Base-by-base conservation (phyloP, 2,329 filamentous ascomycete genomes). In the Alternaria atra region DNA sequence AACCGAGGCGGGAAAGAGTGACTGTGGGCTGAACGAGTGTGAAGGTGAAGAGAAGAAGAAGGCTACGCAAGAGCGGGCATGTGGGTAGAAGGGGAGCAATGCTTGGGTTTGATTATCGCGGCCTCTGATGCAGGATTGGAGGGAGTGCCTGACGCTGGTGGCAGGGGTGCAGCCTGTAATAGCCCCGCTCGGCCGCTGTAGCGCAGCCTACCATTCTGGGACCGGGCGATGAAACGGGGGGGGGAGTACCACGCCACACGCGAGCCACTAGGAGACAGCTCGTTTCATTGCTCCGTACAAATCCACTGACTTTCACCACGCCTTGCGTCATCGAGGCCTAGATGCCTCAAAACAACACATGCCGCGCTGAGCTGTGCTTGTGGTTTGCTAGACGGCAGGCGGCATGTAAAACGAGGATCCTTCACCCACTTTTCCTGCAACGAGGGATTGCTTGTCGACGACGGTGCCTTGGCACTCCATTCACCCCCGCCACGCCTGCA, bases 201-300 rank as follows among this genome's bases (percentile, higher is more conserved):
- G 53, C 55, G 55, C 58, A 50, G 63, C 64, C 52, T 55, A 48
- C 53, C 29, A 61, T 62, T 60, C 63, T 58, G 48, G 55, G 40
- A 51, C 60, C 63, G 60, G 61, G 43, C 65, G 61, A 54, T 67
- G 66, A 68, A 67, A 69, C 68, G 58, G 52, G 50, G 52, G 47
- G 55, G 43, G 29, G 55, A 2, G 20, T 39, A 23, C 50, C 51
- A 59, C 66, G 66, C 68, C 65, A 65, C 61, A 59, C 47, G 62
- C 61, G 61, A 63, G 57, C 51, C 40, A 51, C 63, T 59, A 50
- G 60, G 48, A 29, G 17, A 61, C 56, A 44, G n/a, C 43, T 46
- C 60, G 69, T 72, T 72, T 72, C 69, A 72, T 61, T 50, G 59
- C 64, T 68, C 66, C 66, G 63, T 64, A 57, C 61, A 30, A 63